These are phyloP conservation scores for Cladosporium sphaerospermum DNA, from an alignment of 2,329 filamentous ascomycete genomes.

Conservation along the genomic window DNA sequence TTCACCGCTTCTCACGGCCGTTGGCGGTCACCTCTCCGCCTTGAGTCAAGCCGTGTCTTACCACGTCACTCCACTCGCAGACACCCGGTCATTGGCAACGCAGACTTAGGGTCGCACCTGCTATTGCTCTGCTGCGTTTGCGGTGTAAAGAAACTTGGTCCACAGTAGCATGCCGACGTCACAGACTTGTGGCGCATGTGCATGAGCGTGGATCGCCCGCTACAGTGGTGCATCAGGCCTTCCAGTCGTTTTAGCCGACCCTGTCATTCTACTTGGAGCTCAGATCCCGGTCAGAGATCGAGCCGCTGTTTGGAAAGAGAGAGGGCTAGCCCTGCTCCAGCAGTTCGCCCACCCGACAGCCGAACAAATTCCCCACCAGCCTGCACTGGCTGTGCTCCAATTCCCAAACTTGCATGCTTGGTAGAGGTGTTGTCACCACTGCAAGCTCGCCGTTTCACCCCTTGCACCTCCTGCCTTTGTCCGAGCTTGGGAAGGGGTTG, in stretches of 20 bases:
- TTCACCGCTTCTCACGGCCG: slow-evolving; percentile 8
- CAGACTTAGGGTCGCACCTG: slow-evolving; percentile 6
- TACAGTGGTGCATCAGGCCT: not conserved
- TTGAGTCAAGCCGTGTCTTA: slow-evolving; percentile 11
- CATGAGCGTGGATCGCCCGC: slow-evolving; percentile 26
- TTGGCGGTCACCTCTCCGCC: slow-evolving; percentile 7
- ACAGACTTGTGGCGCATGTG: slow-evolving; percentile 19
- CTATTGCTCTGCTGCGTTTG: slow-evolving; percentile 6
- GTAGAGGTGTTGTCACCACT: slow-evolving; percentile 2
- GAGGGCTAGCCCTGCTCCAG: slow-evolving; percentile 15
- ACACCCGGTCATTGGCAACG: not conserved
- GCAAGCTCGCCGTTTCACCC: slow-evolving; percentile 25
- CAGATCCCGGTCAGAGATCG: slow-evolving; percentile 5
- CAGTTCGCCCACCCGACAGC: slow-evolving; percentile 12
- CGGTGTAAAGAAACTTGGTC: slow-evolving; percentile 9
- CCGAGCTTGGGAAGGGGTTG: slow-evolving; percentile 12
- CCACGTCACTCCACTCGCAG: slow-evolving; percentile 11
- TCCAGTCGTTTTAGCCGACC: not conserved
- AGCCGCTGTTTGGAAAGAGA: slow-evolving; percentile 9
- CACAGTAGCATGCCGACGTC: slow-evolving; percentile 21
- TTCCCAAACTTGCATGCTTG: not conserved
- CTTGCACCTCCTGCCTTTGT: slow-evolving; percentile 27
- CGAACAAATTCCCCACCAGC: not conserved
- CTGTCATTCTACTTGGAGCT: not conserved
- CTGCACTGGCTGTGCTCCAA: not conserved